Evolutionary conservation across 257 asterid genomes (phyloP).

Genomic region (Nyctanthes arbortristis): DNA sequence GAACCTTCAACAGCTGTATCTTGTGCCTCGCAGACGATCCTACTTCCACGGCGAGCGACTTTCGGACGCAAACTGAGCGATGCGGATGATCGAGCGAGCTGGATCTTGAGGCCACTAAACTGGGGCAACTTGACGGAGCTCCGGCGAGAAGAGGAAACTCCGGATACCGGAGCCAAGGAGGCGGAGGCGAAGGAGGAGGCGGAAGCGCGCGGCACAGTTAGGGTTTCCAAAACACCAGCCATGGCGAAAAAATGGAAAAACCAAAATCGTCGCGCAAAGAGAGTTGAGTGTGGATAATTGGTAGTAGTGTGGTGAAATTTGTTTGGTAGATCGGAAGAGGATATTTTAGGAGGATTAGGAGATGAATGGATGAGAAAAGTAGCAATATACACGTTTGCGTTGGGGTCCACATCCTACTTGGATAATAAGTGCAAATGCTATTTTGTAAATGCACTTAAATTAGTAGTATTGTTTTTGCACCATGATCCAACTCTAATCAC

Average conservation of each 20-base stretch:
- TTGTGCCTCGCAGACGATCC: slow-evolving; percentile 84
- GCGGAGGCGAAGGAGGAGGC: slow-evolving; percentile 51
- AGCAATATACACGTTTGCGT: background rate
- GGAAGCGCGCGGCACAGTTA: slow-evolving; percentile 67
- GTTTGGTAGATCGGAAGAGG: slow-evolving; percentile 26
- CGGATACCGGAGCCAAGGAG: slow-evolving; percentile 46
- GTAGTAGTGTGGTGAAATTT: slow-evolving; percentile 30
- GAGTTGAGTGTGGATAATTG: slow-evolving; percentile 27
- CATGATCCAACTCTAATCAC: too few species aligned
- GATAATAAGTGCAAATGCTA: too few species aligned
- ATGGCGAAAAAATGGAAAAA: slow-evolving; percentile 36
- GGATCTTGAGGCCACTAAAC: slow-evolving; percentile 69
- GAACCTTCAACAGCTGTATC: slow-evolving; percentile 66
- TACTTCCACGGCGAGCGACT: slow-evolving; percentile 40
- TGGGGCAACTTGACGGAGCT: slow-evolving; percentile 53
- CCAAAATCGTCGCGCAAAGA: slow-evolving; percentile 13
- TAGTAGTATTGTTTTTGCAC: too few species aligned
- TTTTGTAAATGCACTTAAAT: too few species aligned
- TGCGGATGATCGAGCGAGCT: slow-evolving; percentile 43
- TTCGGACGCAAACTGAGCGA: slow-evolving; percentile 42
- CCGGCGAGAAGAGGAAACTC: slow-evolving; percentile 37
- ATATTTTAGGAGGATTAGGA: slow-evolving; percentile 1
- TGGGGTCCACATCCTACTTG: background rate
- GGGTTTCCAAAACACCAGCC: slow-evolving; percentile 74
- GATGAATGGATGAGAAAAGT: slow-evolving; percentile 9